Percentiles rank a stretch among this genome's conserved stretches.
Evolutionary conservation across 2,329 filamentous ascomycete species (phyloP).

Genomic region (Aspergillus niger): DNA sequence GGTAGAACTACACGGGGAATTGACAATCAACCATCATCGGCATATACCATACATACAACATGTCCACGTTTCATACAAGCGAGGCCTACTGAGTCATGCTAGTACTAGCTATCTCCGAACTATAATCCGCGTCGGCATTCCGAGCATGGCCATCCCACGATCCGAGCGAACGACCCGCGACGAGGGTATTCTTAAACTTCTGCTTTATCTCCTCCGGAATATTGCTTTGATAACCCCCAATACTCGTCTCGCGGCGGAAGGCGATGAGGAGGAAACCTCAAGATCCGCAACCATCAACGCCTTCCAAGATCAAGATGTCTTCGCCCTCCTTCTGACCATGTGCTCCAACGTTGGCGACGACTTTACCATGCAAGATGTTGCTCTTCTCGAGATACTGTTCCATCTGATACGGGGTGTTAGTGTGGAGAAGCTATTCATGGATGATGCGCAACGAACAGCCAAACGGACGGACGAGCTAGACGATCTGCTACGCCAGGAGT

Average conservation of each 20-base stretch:
- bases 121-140: conserved; percentile 76
- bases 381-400: conserved; percentile 89
- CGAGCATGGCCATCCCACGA: conserved; percentile 77
- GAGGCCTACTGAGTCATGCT: conserved; percentile 81
- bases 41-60: conserved; percentile 88
- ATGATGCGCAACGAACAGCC: conserved; percentile 69
- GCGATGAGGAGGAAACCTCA: conserved; percentile 87
- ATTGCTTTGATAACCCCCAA: conserved; percentile 80
- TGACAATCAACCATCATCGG: conserved; percentile 89
- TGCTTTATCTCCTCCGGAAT: conserved; percentile 87
- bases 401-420: conserved; percentile 90
- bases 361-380: conserved; percentile 83
- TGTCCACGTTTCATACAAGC: conserved; percentile 87
- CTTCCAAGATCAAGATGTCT: conserved; percentile 87
- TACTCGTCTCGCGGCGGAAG: conserved; percentile 71
- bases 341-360: conserved; percentile 93
- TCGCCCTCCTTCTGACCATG: conserved; percentile 79
- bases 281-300: conserved; percentile 84
- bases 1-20: conserved; percentile 75
- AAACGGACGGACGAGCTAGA: conserved; percentile 73
- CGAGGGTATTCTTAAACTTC: conserved; percentile 87
- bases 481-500: conserved; percentile 76
- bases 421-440: conserved; percentile 80
- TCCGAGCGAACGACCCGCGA: conserved; percentile 77
- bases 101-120: conserved; percentile 75